These are phyloP conservation scores for Sporobolomyces phaffii DNA, from an alignment of 768 basidiomycete genomes.

Conservation along the genomic window DNA sequence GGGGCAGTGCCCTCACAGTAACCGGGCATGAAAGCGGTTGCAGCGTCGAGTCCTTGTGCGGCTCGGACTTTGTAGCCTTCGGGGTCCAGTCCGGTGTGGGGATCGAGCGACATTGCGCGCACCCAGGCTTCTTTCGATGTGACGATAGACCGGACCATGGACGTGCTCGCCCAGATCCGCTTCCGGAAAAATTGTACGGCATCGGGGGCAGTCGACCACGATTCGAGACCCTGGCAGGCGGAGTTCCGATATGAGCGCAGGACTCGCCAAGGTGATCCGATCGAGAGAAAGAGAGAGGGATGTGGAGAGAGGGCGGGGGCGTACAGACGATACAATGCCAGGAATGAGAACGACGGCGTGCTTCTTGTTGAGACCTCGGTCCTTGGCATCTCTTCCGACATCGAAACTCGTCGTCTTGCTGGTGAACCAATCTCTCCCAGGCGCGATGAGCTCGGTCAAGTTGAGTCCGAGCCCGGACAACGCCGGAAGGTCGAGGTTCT, in stretches of 20 bases:
- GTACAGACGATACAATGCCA: slow-evolving; percentile 35
- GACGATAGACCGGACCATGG: slow-evolving; percentile 72
- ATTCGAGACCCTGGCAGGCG: slow-evolving; percentile 61
- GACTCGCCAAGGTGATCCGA: no score
- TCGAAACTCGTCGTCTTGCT: slow-evolving; percentile 24
- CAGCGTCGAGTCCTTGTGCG: slow-evolving; percentile 48
- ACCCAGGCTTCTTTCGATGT: slow-evolving; percentile 88
- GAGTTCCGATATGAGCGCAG: not conserved
- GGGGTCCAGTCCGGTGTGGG: slow-evolving; percentile 83
- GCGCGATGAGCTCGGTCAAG: slow-evolving; percentile 20
- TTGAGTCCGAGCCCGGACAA: slow-evolving; percentile 17
- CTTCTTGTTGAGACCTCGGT: slow-evolving; percentile 37
- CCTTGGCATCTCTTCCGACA: slow-evolving; percentile 35
- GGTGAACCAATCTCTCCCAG: slow-evolving; percentile 34
- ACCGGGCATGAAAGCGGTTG: slow-evolving; percentile 57
- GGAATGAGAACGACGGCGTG: slow-evolving; percentile 42
- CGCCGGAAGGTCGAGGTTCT: slow-evolving; percentile 29
- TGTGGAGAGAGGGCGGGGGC: not conserved
- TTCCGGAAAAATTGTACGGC: slow-evolving; percentile 88
- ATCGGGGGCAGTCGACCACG: slow-evolving; percentile 83
- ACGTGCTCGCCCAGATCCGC: slow-evolving; percentile 54
- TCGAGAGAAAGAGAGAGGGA: no score
- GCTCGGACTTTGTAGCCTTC: slow-evolving; percentile 78
- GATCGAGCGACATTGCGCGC: slow-evolving; percentile 80
- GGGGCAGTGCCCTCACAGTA: slow-evolving; percentile 63